phyloP scores from a whole-genome alignment of 164 flowering plant species.

The Annona cherimola region DNA sequence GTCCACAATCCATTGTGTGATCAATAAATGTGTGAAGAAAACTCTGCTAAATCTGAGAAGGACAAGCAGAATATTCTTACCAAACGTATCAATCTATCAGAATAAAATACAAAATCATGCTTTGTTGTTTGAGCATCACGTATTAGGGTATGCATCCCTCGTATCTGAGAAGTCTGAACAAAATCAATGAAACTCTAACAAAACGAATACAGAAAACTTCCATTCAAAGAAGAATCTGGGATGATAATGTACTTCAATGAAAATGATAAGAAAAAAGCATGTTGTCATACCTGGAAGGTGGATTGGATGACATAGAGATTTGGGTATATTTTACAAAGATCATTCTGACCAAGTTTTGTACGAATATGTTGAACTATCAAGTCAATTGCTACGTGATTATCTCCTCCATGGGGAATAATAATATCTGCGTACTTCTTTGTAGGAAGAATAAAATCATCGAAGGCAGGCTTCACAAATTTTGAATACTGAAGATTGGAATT shows the following conservation, averaged over 20 bases:
- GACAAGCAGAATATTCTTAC: constrained; percentile 31
- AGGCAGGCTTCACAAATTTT: constrained; percentile 97
- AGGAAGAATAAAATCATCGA: constrained; percentile 97
- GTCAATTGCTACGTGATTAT: constrained; percentile 96
- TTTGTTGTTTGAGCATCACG: constrained; percentile 88
- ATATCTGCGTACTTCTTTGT: constrained; percentile 97
- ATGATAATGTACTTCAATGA: not conserved
- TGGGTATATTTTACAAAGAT: constrained; percentile 95
- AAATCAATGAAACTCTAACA: constrained; percentile 8
- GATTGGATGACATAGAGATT: constrained; percentile 90
- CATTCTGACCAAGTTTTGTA: constrained; percentile 97
- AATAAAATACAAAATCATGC: constrained; percentile 95
- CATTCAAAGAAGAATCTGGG: not conserved
- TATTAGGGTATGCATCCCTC: constrained; percentile 98
- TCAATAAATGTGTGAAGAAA: constrained; percentile 1
- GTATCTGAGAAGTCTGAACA: constrained; percentile 51
- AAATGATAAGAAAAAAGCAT: not conserved
- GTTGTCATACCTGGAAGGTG: constrained; percentile 79
- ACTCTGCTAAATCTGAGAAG: not conserved
- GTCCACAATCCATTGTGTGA: constrained; percentile 4
- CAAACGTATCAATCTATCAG: constrained; percentile 94
- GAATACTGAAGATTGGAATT: constrained; percentile 66
- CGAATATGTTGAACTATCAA: constrained; percentile 96
- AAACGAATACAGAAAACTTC: constrained; percentile 1
- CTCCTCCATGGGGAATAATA: constrained; percentile 97